Percentiles rank a stretch among this genome's conserved stretches.
Conservation (phyloP, 2,329 filamentous ascomycete species). For the Cryphonectria carpinicola region DNA sequence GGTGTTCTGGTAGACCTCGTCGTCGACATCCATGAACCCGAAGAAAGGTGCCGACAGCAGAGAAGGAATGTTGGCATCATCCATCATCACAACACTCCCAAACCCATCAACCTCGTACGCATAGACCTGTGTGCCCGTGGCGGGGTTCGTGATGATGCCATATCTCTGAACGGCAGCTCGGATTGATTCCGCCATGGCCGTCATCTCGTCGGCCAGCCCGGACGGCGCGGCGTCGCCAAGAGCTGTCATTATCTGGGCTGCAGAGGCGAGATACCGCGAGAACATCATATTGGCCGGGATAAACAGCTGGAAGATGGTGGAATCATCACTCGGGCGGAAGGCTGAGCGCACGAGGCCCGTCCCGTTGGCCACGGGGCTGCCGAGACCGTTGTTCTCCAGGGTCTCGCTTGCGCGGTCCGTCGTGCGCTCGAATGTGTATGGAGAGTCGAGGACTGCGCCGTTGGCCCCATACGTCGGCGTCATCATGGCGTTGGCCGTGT, state of each 20-base stretch:
- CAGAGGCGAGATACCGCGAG: slow-evolving; percentile 60
- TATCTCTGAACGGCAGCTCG: slow-evolving; percentile 32
- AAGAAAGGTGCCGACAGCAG: slow-evolving; percentile 64
- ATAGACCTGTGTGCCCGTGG: slow-evolving; percentile 49
- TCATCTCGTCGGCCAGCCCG: slow-evolving; percentile 63
- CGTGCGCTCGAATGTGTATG: slow-evolving; percentile 77
- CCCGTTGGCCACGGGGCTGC: slow-evolving; percentile 77
- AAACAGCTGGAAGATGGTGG: slow-evolving; percentile 82
- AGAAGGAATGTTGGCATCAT: slow-evolving; percentile 69
- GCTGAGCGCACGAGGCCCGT: slow-evolving; percentile 85
- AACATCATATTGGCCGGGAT: slow-evolving; percentile 92
- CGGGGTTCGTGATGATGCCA: slow-evolving; percentile 53
- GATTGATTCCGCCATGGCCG: slow-evolving; percentile 56
- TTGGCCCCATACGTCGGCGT: slow-evolving; percentile 71
- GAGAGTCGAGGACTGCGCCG: slow-evolving; percentile 58
- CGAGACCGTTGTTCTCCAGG: slow-evolving; percentile 73
- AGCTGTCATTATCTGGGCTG: slow-evolving; percentile 49
- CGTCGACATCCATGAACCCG: slow-evolving; percentile 59
- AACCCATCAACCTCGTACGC: slow-evolving; percentile 76
- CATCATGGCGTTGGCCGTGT: slow-evolving; percentile 71
- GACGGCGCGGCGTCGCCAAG: slow-evolving; percentile 40
- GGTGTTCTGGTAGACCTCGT: slow-evolving; percentile 73
- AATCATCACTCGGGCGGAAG: slow-evolving; percentile 89
- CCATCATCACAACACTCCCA: slow-evolving; percentile 64
- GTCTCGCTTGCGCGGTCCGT: slow-evolving; percentile 81